phyloP scores from a whole-genome alignment of 2,329 filamentous ascomycete species.

The Pseudodiploospora longispora region DNA sequence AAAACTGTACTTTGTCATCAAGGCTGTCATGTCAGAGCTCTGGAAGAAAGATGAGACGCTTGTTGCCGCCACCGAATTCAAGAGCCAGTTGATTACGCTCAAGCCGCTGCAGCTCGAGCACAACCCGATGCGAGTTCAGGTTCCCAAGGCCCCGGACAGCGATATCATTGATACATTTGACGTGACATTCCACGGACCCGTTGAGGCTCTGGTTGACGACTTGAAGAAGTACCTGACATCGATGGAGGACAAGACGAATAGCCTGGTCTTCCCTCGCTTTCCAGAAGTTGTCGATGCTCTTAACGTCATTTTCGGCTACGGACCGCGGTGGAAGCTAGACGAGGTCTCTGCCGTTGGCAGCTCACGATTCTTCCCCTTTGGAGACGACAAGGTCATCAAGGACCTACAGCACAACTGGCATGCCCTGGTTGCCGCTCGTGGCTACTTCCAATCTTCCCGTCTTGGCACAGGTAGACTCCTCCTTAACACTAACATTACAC shows the following conservation, averaged over 20 bases:
- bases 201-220: constrained; percentile 27
- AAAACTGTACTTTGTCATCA: constrained; percentile 36
- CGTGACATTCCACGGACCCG: constrained; percentile 34
- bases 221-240: constrained; percentile 38
- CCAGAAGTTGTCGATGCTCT: constrained; percentile 41
- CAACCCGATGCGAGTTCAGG: constrained; percentile 25
- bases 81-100: constrained; percentile 36
- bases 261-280: constrained; percentile 39
- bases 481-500: constrained; percentile 47
- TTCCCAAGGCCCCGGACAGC: constrained; percentile 24
- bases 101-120: constrained; percentile 27
- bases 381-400: constrained; percentile 17
- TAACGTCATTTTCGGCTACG: constrained; percentile 42
- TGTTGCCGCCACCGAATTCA: constrained; percentile 41
- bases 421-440: constrained; percentile 36
- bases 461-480: constrained; percentile 45
- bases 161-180: constrained; percentile 26
- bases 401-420: constrained; percentile 20
- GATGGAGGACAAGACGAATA: constrained; percentile 29
- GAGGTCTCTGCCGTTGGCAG: constrained; percentile 34
- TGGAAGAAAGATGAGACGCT: constrained; percentile 19
- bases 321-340: constrained; percentile 27
- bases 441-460: constrained; percentile 48
- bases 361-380: constrained; percentile 41
- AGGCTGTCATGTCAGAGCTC: constrained; percentile 28